Percentiles rank a stretch among this genome's conserved stretches.
Conservation (phyloP, 164 flowering plant genomes). For the Magnolia sinica region DNA sequence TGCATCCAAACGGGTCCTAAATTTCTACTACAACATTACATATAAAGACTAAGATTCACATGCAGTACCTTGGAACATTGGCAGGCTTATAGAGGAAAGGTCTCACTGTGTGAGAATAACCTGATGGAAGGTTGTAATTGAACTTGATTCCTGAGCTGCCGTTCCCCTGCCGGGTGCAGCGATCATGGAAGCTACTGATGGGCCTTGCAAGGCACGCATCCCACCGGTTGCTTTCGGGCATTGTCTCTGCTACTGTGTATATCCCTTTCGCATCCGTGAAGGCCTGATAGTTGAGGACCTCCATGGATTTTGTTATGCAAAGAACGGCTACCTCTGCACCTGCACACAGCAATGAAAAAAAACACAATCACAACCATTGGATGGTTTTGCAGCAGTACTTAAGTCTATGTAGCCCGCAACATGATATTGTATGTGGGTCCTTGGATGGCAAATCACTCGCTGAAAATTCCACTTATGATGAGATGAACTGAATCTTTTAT, state of each 20-base stretch:
- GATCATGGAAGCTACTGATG: slow-evolving; percentile 81
- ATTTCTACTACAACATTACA: neutral
- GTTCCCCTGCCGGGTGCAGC: slow-evolving; percentile 53
- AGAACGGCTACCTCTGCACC: slow-evolving; percentile 99
- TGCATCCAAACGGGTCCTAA: neutral
- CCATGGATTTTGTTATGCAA: slow-evolving; percentile 93
- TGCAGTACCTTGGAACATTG: slow-evolving; percentile 63
- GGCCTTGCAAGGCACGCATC: slow-evolving; percentile 91
- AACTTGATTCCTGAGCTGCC: slow-evolving; percentile 68
- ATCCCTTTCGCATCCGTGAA: slow-evolving; percentile 80
- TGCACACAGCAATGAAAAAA: slow-evolving; percentile 27
- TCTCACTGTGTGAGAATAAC: slow-evolving; percentile 60
- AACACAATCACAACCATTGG: neutral
- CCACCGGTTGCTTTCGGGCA: slow-evolving; percentile 95
- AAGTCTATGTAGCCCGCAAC: too few relatives aligned
- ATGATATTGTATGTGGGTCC: too few relatives aligned
- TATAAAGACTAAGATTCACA: slow-evolving; percentile 24
- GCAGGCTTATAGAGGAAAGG: slow-evolving; percentile 76
- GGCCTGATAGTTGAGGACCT: slow-evolving; percentile 91
- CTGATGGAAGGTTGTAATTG: slow-evolving; percentile 77
- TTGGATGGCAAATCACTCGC: too few relatives aligned
- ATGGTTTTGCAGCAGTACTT: too few relatives aligned
- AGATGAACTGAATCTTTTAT: too few relatives aligned
- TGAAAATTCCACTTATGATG: too few relatives aligned
- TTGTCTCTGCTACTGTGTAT: slow-evolving; percentile 92